Conservation (phyloP, 163 green algal species). For the Scenedesmus sp. region DNA sequence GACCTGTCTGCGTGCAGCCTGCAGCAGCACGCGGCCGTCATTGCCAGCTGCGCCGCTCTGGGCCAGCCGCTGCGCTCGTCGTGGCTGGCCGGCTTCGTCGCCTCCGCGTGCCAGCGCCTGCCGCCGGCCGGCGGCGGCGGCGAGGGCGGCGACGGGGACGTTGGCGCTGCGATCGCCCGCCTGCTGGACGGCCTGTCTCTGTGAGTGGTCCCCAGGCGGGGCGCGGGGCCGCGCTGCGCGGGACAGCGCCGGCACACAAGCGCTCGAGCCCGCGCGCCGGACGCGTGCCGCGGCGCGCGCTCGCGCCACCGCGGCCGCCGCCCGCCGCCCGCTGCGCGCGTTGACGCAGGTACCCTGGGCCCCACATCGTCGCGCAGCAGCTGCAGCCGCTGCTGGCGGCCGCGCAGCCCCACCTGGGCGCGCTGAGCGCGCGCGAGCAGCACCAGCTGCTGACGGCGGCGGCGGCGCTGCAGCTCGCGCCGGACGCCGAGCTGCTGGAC, state of each 20-base stretch:
- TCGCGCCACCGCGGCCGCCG: no score
- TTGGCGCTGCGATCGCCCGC: not conserved
- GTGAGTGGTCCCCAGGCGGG: not conserved
- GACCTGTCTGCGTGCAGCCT: not conserved
- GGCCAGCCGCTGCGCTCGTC: conserved; percentile 16
- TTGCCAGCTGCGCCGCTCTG: not conserved
- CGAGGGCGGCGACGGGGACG: not conserved
- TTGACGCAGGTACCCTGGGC: conserved; percentile 40
- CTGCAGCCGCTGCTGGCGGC: not conserved
- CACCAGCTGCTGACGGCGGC: conserved; percentile 16
- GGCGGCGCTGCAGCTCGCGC: not conserved
- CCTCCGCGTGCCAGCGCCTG: not conserved
- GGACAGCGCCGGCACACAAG: no score
- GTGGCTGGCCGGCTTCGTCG: conserved; percentile 11
- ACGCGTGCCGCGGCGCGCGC: no score
- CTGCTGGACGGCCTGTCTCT: conserved; percentile 32
- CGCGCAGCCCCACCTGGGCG: not conserved
- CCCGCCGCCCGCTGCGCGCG: no score
- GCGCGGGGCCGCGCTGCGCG: no score
- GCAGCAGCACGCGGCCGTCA: not conserved
- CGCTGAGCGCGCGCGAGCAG: not conserved
- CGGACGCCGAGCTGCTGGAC: not conserved
- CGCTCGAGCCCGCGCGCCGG: no score
- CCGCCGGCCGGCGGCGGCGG: not conserved
- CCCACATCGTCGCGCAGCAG: conserved; percentile 21